Base-by-base conservation (phyloP, 345 rosid species). In the Bretschneidera sinensis region DNA sequence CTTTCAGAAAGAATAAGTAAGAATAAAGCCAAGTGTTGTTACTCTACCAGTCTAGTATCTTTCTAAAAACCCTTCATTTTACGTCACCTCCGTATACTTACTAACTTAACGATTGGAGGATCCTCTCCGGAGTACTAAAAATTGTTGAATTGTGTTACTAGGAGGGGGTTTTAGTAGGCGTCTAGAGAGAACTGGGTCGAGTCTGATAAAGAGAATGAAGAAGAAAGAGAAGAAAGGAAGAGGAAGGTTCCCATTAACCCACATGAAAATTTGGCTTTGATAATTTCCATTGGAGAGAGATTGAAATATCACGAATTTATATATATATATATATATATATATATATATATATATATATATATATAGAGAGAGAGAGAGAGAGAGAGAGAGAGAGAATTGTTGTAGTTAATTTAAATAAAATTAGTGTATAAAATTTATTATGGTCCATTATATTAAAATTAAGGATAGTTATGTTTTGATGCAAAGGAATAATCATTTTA, bases 401-500 rank as follows among this genome's bases (percentile, higher is more conserved):
- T 39, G 45, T 39, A 7, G 45, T 39, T 39, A 14, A 14, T 39
- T 5, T 39, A 39, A 39, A 39, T 2, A 39, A 7, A 39, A 39
- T 18, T 20, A 19, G 21, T n/a, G 52, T 8, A 17, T 21, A 22
- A 43, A 18, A 35, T 57, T 17, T 15, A 14, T 24, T 11, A 17
- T 35, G 1, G 33, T 23, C 9, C 17, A 23, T 31, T 24, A 48
- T 60, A 24, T 49, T 24, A 17, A 43, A 66, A 25, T 35, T n/a
- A 33, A 25, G 31, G 18, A 48, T 18, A 2, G 15, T 43, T 20
- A 21, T 18, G 43, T 33, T 66, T 62, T 18, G 21, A 67, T 28
- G 52, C 22, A 28, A 31, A 61, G 21, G 62, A 33, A 16, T 76
- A 71, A 75, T 75, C 66, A 17, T 55, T 63, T 60, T 73, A 67